phyloP scores from a whole-genome alignment of 371 early-diverging fungal genomes.

The Mucor plumbeus region DNA sequence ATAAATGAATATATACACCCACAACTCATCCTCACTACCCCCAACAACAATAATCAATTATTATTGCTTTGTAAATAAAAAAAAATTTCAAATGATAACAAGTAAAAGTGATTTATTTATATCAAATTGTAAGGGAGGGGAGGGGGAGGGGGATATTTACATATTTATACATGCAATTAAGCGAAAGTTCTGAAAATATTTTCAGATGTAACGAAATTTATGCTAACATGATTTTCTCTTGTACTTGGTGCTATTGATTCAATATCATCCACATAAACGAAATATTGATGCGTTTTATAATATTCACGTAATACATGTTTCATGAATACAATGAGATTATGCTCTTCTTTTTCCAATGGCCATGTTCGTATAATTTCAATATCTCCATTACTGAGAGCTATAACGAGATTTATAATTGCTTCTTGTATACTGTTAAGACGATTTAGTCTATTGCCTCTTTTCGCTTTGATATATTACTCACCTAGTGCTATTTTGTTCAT shows the following conservation, averaged over 20 bases:
- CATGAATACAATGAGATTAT: conserved; percentile 6
- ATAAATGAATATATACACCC: neutral
- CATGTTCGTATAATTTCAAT: conserved; percentile 10
- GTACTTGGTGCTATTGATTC: neutral
- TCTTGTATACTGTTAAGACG: conserved; percentile 8
- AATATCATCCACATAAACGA: conserved; percentile 30
- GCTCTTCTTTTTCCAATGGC: conserved; percentile 4
- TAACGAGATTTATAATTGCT: neutral
- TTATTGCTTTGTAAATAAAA: conserved; percentile 2
- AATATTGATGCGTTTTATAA: conserved; percentile 21
- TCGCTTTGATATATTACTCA: too few species aligned
- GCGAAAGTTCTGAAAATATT: neutral
- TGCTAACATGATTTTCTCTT: neutral
- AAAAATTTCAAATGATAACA: neutral
- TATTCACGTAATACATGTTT: conserved; percentile 6
- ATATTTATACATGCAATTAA: neutral
- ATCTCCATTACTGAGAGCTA: conserved; percentile 10
- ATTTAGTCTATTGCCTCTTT: neutral
- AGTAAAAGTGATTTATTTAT: neutral
- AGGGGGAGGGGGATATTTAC: neutral
- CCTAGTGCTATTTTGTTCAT: neutral
- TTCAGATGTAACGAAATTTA: conserved; percentile 22
- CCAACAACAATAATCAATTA: neutral
- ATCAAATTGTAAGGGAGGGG: neutral
- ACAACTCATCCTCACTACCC: neutral